Base-by-base conservation (phyloP, 768 basidiomycete species). In the Clitopilus hobsonii region DNA sequence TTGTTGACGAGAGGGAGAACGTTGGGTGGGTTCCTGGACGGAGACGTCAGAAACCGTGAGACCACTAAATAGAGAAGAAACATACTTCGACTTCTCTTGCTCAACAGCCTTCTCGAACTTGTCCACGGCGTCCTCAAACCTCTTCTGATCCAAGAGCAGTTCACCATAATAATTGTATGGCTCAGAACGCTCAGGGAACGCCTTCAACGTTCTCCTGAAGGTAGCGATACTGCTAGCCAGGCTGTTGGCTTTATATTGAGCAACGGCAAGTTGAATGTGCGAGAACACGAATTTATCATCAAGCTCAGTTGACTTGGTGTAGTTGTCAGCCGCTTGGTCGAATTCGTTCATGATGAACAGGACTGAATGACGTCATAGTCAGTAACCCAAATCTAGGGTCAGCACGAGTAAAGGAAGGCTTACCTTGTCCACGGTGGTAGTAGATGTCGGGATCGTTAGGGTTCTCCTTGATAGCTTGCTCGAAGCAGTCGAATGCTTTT, bases 361-460 rank as follows among this genome's bases (percentile, higher is more conserved):
- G 32, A 98, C 95, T 92, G 56, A 10, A 29, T 25, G 23, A 54
- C 14, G 5, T 55, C 20, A 14, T 28, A 14, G n/a, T 22, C 30
- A 30, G 27, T 16, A 54, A 32, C 29, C 24, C 11, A 26, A 27
- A 53, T 18, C 30, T 13, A 20, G 26, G 27, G 16, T 6, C 38
- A 24, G 38, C 29, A 60, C 11, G 28, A 51, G 58, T 30, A 47
- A 3, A 54, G 5, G 18, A 11, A 20, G 22, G 41, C 78, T 49
- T 49, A 90, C 91, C 91, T 78, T 99, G 97, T 45, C 96, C 97
- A 61, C 95, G 92, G 69, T 99, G 97, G 72, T 99, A 99, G 76
- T 92, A 98, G 54, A 97, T 93, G 70, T 98, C 96, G 0, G 96
- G 88, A 71, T 98, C 95, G 49, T 85, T 74, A 5, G 86, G 74